These are phyloP conservation scores for Fusarium heterosporum DNA, from an alignment of 2,329 filamentous ascomycete species.

Conservation along the genomic window DNA sequence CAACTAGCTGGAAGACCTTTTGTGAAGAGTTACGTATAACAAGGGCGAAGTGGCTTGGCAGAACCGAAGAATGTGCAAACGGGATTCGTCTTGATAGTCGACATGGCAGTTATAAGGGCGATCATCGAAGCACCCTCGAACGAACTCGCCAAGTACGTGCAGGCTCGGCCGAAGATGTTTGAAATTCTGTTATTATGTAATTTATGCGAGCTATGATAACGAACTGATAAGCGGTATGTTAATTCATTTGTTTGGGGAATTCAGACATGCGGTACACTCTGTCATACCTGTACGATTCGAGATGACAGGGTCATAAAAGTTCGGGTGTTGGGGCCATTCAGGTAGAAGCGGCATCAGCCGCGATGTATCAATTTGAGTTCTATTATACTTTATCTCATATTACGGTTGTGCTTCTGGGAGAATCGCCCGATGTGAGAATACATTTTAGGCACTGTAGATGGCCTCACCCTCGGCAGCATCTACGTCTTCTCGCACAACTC, in stretches of 20 bases:
- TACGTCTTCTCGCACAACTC: constrained; percentile 61
- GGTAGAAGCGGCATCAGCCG: background rate
- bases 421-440: background rate
- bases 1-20: constrained; percentile 65
- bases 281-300: constrained; percentile 1
- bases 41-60: constrained; percentile 26
- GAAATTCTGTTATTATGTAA: constrained; percentile 5
- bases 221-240: background rate
- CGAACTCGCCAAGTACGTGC: constrained; percentile 19
- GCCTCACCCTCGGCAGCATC: constrained; percentile 66
- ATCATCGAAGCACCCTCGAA: constrained; percentile 43
- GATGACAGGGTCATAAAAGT: background rate
- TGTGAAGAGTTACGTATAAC: constrained; percentile 42
- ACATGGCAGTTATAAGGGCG: constrained; percentile 36
- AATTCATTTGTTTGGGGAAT: background rate
- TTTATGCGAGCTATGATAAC: background rate
- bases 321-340: background rate
- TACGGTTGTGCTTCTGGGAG: background rate
- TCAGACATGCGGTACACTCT: background rate
- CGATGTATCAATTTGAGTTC: background rate
- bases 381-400: background rate
- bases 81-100: constrained; percentile 47
- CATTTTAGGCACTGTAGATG: constrained; percentile 45
- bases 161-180: constrained; percentile 1
- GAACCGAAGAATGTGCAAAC: constrained; percentile 12